Conservation (phyloP, 169 alveolate genomes). For the Plasmodium cynomolgi region DNA sequence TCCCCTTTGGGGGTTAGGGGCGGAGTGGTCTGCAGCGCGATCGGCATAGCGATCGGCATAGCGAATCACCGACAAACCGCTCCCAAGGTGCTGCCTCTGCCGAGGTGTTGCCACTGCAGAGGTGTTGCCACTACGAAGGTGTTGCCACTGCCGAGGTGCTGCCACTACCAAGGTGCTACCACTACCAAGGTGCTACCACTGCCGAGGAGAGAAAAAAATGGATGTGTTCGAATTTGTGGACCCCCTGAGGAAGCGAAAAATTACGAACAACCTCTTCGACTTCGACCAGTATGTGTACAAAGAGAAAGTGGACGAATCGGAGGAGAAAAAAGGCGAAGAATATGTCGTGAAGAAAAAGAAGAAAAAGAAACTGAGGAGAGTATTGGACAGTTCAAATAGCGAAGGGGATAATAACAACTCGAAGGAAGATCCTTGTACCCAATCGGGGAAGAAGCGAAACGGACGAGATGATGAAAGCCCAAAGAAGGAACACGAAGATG, state of each 20-base stretch:
- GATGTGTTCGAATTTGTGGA: constrained; percentile 70
- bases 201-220: not conserved
- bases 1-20: not conserved
- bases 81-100: too few relatives aligned
- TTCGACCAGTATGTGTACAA: constrained; percentile 60
- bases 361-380: constrained; percentile 45
- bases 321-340: constrained; percentile 19
- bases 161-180: not conserved
- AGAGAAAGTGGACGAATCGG: constrained; percentile 22
- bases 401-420: constrained; percentile 9
- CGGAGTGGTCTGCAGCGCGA: not conserved
- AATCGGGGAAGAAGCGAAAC: not conserved
- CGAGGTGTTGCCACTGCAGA: too few relatives aligned
- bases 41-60: too few relatives aligned
- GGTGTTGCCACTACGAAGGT: too few relatives aligned
- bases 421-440: not conserved
- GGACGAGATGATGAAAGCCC: not conserved
- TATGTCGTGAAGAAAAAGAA: constrained; percentile 36
- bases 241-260: constrained; percentile 57
- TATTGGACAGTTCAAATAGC: constrained; percentile 62
- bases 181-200: not conserved
- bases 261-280: constrained; percentile 40
- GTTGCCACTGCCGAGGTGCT: too few relatives aligned
- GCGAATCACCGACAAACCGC: too few relatives aligned
- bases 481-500: not conserved